A percentile compares a stretch with the other conserved stretches of the same genome.
phyloP scores from a whole-genome alignment of 2,329 filamentous ascomycete genomes.

The Magnaporthiopsis rhizophila region DNA sequence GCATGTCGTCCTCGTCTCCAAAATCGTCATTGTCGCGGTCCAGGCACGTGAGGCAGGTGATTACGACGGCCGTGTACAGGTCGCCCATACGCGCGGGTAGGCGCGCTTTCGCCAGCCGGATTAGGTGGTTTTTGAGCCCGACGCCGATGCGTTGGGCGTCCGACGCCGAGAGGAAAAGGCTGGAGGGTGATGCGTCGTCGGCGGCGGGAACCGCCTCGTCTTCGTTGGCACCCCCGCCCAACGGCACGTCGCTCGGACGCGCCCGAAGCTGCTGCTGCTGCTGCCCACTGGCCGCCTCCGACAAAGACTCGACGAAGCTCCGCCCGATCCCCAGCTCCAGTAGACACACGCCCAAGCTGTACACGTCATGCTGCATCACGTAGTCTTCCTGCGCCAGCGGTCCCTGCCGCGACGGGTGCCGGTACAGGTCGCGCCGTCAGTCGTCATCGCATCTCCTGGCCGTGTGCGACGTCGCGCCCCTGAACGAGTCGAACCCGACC shows the following conservation, averaged over 20 bases:
- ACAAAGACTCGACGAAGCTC: neutral
- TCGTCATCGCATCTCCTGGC: neutral
- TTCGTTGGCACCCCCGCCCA: too few species aligned
- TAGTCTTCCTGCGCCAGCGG: neutral
- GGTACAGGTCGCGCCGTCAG: neutral
- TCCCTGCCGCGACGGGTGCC: neutral
- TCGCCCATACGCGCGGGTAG: conserved; percentile 1
- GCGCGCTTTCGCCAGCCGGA: neutral
- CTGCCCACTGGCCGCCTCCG: too few species aligned
- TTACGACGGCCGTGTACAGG: neutral
- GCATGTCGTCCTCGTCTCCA: neutral
- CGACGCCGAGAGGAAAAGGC: too few species aligned
- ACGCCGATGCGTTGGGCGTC: neutral
- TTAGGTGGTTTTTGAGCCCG: neutral
- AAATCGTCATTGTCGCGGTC: neutral
- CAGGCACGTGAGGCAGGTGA: conserved; percentile 1
- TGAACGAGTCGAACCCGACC: neutral
- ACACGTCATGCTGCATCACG: conserved; percentile 2
- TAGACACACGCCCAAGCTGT: conserved; percentile 2
- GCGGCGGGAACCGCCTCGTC: too few species aligned
- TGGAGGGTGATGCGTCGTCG: too few species aligned
- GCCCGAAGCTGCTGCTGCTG: too few species aligned
- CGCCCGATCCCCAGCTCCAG: neutral
- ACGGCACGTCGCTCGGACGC: too few species aligned
- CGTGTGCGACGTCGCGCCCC: neutral